Percentiles rank a stretch among this genome's conserved stretches.
Conservation (phyloP, 192 early-diverging fungal genomes). For the Coemansia javaensis region DNA sequence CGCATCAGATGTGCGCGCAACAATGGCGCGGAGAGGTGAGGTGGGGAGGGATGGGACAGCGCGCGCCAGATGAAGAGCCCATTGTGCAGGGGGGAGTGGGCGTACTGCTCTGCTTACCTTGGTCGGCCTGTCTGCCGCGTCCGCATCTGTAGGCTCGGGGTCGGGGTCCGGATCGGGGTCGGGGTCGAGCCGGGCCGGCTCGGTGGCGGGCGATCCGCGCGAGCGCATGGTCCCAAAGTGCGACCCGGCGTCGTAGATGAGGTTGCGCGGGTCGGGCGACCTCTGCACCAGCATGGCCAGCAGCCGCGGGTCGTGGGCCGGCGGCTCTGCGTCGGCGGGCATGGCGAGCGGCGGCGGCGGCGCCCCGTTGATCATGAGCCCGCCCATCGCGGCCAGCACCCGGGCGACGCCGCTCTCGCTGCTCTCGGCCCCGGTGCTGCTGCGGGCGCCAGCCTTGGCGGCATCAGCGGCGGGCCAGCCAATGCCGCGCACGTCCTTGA, state of each 20-base stretch:
- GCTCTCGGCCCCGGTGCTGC: constrained; percentile 9
- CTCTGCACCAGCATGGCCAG: constrained; percentile 33
- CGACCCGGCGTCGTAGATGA: constrained; percentile 47
- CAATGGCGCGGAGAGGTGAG: no score
- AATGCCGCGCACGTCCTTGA: constrained; percentile 34
- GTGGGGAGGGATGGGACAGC: no score
- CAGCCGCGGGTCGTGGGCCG: neutral
- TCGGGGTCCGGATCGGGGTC: no score
- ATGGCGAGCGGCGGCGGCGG: neutral
- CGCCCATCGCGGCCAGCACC: neutral
- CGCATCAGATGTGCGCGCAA: no score
- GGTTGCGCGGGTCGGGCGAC: constrained; percentile 46
- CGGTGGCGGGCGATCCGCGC: constrained; percentile 9
- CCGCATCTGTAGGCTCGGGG: no score
- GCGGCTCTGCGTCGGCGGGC: neutral
- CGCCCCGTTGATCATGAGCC: neutral
- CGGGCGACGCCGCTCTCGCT: constrained; percentile 1
- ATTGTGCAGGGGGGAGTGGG: no score
- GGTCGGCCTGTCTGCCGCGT: neutral
- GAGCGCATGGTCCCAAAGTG: constrained; percentile 50
- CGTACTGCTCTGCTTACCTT: constrained; percentile 4
- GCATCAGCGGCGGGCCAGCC: constrained; percentile 20
- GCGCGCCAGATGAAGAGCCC: no score
- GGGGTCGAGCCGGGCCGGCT: neutral
- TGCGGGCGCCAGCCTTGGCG: neutral